Evolutionary conservation across 2,329 filamentous ascomycete species (phyloP), one percentile per base, ranked within the genome.

Genomic region (Neopestalotiopsis sp.): DNA sequence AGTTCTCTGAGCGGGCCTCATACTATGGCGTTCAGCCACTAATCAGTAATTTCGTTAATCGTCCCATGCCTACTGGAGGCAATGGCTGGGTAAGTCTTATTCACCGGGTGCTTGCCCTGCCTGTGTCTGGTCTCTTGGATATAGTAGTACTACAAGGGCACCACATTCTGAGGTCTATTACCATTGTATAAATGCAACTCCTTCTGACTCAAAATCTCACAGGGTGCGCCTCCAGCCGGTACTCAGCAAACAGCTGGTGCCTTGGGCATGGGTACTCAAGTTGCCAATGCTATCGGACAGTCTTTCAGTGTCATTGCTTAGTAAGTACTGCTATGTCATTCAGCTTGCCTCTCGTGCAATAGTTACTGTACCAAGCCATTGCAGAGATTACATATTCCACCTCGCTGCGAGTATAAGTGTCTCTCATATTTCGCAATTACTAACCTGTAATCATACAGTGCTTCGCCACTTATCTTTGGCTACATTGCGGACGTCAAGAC

Each of bases 401-500:
- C 13, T 10, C 17, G n/a, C 45, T 52, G 9, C 7, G 17, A 20
- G 45, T 3, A 52, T 24, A 17, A 7, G 9, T 52, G 17, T n/a
- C 20, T 17, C n/a, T 52, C 17, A 9, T n/a, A n/a, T 17, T 10
- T 38, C 14, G 17, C n/a, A 24, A 20, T 24, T 9, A 52, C 45
- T 52, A 24, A 52, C 17, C 4, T 20, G 20, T 3, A 3, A n/a
- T n/a, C 14, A 3, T 17, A 52, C 45, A 52, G 45, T 72, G 78
- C 84, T 3, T 79, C 90, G 13, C 89, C 89, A 0, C 82, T 91
- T 30, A 52, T 88, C 6, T 83, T 85, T 67, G 85, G 83, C 20
- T 89, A 84, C 77, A 72, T 91, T 14, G 90, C 92, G 57, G 92
- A 95, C 77, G 85, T 90, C 68, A 90, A 89, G 73, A 87, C 88